Evolutionary conservation across 2,329 filamentous ascomycete species (phyloP).

Genomic region (Hypoxylon sp.): DNA sequence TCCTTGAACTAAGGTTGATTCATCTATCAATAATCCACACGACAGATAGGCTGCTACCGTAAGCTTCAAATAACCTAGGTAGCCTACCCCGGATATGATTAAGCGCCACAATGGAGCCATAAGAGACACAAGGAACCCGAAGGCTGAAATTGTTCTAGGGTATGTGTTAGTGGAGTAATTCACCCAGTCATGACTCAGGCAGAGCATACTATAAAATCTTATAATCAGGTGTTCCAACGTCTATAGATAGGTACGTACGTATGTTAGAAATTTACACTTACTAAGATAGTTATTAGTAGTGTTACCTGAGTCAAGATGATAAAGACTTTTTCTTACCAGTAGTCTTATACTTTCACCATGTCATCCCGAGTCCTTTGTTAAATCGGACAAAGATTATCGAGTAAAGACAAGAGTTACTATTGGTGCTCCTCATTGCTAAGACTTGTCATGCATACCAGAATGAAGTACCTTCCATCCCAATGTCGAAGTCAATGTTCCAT

Average conservation of each 20-base stretch:
- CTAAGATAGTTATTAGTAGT: background rate
- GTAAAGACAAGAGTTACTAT: background rate
- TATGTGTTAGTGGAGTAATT: background rate
- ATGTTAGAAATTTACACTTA: background rate
- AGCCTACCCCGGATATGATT: background rate
- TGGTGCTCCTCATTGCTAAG: background rate
- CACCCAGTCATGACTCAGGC: background rate
- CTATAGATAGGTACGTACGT: background rate
- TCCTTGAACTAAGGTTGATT: conserved; percentile 1
- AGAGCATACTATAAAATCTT: background rate
- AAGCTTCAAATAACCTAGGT: background rate
- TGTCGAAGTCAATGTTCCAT: background rate
- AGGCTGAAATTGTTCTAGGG: background rate
- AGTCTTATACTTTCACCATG: background rate
- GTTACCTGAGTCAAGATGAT: background rate
- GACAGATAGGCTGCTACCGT: background rate
- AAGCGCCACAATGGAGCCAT: background rate
- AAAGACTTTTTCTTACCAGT: background rate
- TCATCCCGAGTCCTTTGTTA: conserved; percentile 2
- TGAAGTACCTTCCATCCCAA: background rate
- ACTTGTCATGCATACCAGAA: background rate
- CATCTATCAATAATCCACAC: background rate
- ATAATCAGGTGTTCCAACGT: background rate
- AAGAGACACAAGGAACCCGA: background rate
- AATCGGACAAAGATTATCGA: background rate